A percentile compares a stretch with the other conserved stretches of the same genome.
phyloP scores from a whole-genome alignment of 371 early-diverging fungal genomes.

The Rhizopus stolonifer region DNA sequence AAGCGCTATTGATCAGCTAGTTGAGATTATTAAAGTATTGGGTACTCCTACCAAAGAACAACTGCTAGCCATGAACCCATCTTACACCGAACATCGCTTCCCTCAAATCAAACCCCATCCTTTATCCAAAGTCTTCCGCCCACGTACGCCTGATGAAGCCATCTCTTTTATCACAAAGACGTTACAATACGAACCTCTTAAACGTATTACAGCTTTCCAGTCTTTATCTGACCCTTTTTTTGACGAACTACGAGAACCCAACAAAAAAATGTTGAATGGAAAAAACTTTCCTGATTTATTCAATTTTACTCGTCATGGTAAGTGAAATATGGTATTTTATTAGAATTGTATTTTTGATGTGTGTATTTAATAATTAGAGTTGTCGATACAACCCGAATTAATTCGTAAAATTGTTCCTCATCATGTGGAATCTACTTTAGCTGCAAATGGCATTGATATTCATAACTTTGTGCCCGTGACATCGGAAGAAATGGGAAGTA shows the following conservation, averaged over 20 bases:
- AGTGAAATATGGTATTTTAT: not conserved
- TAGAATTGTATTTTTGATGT: no score
- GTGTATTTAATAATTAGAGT: constrained; percentile 26
- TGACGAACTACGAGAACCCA: constrained; percentile 89
- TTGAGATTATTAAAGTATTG: constrained; percentile 98
- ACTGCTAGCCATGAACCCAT: constrained; percentile 93
- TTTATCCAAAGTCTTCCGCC: constrained; percentile 86
- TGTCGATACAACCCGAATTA: constrained; percentile 56
- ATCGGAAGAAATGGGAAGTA: constrained; percentile 32
- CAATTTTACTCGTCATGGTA: constrained; percentile 86
- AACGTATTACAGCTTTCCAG: constrained; percentile 93
- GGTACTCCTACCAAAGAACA: constrained; percentile 98
- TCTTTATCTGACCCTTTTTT: constrained; percentile 97
- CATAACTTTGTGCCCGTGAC: constrained; percentile 46
- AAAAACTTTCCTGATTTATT: constrained; percentile 86
- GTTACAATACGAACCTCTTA: constrained; percentile 92
- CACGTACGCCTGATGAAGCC: constrained; percentile 82
- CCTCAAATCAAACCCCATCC: constrained; percentile 95
- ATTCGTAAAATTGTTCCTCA: constrained; percentile 61
- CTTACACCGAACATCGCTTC: constrained; percentile 97
- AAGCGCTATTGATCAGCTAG: constrained; percentile 98
- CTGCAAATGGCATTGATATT: constrained; percentile 48
- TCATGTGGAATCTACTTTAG: constrained; percentile 55
- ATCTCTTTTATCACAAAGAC: constrained; percentile 85
- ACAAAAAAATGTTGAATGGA: constrained; percentile 75